phyloP scores from a whole-genome alignment of 345 rosid genomes.

The Adansonia digitata region DNA sequence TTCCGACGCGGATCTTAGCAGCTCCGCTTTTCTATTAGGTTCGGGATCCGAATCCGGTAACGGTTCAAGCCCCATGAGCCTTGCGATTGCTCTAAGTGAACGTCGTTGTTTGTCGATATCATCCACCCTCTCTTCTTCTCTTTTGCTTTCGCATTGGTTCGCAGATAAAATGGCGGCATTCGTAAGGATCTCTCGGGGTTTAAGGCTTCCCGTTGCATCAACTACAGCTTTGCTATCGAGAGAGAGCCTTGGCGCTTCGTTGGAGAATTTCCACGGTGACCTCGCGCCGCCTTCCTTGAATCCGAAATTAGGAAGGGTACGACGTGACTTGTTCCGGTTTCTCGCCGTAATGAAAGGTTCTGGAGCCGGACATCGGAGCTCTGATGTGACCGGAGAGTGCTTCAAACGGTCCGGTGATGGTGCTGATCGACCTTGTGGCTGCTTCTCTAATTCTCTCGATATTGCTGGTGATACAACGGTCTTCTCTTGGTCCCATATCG shows the following conservation, averaged over 20 bases:
- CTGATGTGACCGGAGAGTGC: slow-evolving; percentile 33
- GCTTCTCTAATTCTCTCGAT: slow-evolving; percentile 32
- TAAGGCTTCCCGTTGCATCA: slow-evolving; percentile 79
- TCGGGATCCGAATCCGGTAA: slow-evolving; percentile 48
- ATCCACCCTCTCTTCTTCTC: slow-evolving; percentile 23
- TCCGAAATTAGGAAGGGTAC: slow-evolving; percentile 49
- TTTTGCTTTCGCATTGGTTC: slow-evolving; percentile 23
- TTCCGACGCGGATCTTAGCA: slow-evolving; percentile 92
- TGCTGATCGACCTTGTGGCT: slow-evolving; percentile 26
- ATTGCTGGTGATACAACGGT: slow-evolving; percentile 28
- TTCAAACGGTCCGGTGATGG: slow-evolving; percentile 39
- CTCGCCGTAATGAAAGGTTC: slow-evolving; percentile 22
- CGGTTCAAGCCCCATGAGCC: slow-evolving; percentile 90
- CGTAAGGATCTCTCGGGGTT: slow-evolving; percentile 69
- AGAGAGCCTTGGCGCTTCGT: slow-evolving; percentile 90
- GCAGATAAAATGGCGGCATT: slow-evolving; percentile 32
- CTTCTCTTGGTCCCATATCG: slow-evolving; percentile 26
- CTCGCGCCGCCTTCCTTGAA: slow-evolving; percentile 41
- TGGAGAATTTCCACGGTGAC: slow-evolving; percentile 75
- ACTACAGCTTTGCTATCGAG: slow-evolving; percentile 89
- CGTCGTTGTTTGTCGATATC: slow-evolving; percentile 50
- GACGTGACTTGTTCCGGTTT: slow-evolving; percentile 29
- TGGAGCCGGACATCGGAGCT: slow-evolving; percentile 34
- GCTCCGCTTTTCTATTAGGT: slow-evolving; percentile 41
- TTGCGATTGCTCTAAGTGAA: slow-evolving; percentile 80